Conservation (phyloP, 176 grass and related monocot genomes). For the Oryza officinalis region DNA sequence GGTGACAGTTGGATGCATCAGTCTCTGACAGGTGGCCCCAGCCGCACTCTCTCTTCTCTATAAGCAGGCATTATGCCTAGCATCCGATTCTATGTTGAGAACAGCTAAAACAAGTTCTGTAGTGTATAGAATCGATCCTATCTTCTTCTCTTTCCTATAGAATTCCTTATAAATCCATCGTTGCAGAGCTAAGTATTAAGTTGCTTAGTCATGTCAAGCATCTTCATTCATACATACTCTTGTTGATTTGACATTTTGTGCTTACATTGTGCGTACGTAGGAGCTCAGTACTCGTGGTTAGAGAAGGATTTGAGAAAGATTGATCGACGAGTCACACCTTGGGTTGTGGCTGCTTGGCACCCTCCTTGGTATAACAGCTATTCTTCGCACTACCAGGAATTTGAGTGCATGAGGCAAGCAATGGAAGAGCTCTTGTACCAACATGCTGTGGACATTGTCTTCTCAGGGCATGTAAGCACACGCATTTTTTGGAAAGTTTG, state of each 20-base stretch:
- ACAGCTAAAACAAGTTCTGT: too few species aligned
- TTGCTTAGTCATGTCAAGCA: neutral
- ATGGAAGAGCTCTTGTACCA: constrained; percentile 82
- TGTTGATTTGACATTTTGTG: neutral
- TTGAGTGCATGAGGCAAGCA: constrained; percentile 90
- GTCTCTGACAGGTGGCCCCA: too few species aligned
- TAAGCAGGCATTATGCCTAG: too few species aligned
- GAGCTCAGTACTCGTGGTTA: constrained; percentile 81
- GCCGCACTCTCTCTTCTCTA: too few species aligned
- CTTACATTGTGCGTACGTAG: constrained; percentile 28
- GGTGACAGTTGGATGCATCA: too few species aligned
- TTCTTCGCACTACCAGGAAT: constrained; percentile 87
- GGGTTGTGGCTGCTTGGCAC: constrained; percentile 84
- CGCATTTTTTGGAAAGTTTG: neutral
- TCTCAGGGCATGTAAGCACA: constrained; percentile 78
- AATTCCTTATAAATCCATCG: too few species aligned
- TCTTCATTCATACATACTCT: neutral
- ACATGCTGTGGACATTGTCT: constrained; percentile 73
- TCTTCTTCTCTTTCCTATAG: too few species aligned
- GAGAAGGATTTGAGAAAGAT: constrained; percentile 60
- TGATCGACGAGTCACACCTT: constrained; percentile 71
- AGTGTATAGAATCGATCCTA: too few species aligned
- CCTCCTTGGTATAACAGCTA: constrained; percentile 98
- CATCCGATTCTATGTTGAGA: too few species aligned
- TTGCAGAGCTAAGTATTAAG: too few species aligned